Evolutionary conservation across 2,329 filamentous ascomycete species (phyloP), one percentile per base, ranked within the genome.

Genomic region (Ceratocystis colombiana): DNA sequence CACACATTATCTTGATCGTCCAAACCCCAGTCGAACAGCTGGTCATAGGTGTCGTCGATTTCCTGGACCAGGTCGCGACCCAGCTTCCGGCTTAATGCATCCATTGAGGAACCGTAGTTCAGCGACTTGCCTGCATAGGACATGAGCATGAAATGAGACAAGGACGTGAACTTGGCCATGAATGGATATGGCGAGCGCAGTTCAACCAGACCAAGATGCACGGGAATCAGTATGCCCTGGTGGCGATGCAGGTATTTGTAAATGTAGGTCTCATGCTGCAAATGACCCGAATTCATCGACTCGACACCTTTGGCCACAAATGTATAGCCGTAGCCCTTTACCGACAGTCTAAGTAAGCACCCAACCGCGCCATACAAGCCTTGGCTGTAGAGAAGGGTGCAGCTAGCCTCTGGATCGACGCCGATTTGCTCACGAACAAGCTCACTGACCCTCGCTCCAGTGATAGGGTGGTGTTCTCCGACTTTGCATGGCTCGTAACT

Each of bases 51-150:
- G 5, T 22, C n/a, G 6, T 50, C 46, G 3, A 22, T 50, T 22
- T 50, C 46, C 7, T 20, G 22, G 8, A 20, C 17, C 3, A 50
- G 46, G 7, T 50, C 46, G 46, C n/a, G 5, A 25, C 22, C 20
- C 46, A 50, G n/a, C 46, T 50, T 50, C 17, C 20, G n/a, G n/a
- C 46, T 50, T 10, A 8, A 20, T 50, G 5, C 46, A 22, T 22
- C n/a, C 15, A 20, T 20, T 1, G 17, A 22, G n/a, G n/a, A 8
- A 41, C 10, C 37, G 10, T 41, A 41, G 37, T 41, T 41, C 37
- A 41, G 37, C n/a, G 53, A 15, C 22, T 57, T 22, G 90, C 53
- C 53, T 28, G 53, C 53, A 17, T 57, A 57, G 2, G 53, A 33
- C 25, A 30, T 57, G 25, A 57, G 25, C 53, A 57, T 57, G 22